Base-by-base conservation (phyloP, 2,329 filamentous ascomycete species). In the Fusarium siculi region DNA sequence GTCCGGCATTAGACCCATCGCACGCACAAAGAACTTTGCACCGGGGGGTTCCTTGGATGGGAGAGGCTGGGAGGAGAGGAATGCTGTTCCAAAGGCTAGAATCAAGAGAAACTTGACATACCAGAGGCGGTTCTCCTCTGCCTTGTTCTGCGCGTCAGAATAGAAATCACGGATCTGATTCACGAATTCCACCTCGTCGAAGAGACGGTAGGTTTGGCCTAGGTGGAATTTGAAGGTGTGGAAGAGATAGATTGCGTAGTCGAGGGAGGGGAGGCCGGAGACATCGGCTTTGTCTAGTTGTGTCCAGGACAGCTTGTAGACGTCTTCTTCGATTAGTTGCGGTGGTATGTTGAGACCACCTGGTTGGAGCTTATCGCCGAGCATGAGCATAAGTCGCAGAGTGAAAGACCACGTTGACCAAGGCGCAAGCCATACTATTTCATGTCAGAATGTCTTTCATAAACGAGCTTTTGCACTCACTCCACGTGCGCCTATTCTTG, bases 71-170 rank as follows among this genome's bases (percentile, higher is more conserved):
- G 69, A 53, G 7, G 65, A 47, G 3, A 75, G 66, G 40, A 80
- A 79, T 5, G 79, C 79, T 11, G 73, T 79, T 12, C 79, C 78
- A 66, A 79, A 80, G 2, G 87, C 86, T 21, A 89, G 79, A 23
- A 88, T 82, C 7, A 88, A 76, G 9, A 88, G 78, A 57, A 85
- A 87, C 63, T 88, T 86, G 52, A 86, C 82, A 72, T 85, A 86
- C 87, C 86, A 87, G 28, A 88, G 70, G 32, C 58, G 63, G 16
- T 61, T 71, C 23, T 74, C 68, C 14, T 61, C 47, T 19, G 74
- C 76, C 30, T 71, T 78, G 25, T 28, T 46, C n/a, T 66, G 47
- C 2, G 75, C 66, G 12, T 77, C 65, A 8, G 66, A 69, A 37
- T 78, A 78, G 15, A 78, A 78, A 1, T 76, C 71, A 5, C 75